Evolutionary conservation across 352 stramenopile genomes (phyloP).

Genomic region (Phytophthora sojae): DNA sequence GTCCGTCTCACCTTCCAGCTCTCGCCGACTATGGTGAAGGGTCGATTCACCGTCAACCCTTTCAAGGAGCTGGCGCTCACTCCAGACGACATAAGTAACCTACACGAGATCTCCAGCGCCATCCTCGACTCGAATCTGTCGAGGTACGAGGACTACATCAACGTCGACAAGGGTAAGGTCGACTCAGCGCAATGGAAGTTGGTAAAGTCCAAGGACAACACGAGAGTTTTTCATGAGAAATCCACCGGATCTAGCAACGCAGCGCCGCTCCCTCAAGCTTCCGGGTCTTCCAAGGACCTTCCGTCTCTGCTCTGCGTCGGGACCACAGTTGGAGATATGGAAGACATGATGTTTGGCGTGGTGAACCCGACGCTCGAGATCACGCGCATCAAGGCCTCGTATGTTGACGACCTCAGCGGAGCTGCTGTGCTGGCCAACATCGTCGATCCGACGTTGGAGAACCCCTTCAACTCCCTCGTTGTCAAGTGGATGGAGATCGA

Average conservation of each 20-base stretch:
- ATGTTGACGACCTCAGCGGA: constrained; percentile 34
- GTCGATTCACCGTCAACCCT: constrained; percentile 48
- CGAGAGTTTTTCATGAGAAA: constrained; percentile 35
- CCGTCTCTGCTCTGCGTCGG: constrained; percentile 47
- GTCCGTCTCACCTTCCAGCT: background rate
- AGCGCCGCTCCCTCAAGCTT: constrained; percentile 24
- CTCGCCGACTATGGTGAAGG: constrained; percentile 34
- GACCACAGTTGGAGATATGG: constrained; percentile 39
- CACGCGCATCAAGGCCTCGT: constrained; percentile 47
- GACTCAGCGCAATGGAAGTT: constrained; percentile 42
- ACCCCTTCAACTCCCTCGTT: constrained; percentile 37
- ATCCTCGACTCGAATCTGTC: constrained; percentile 42
- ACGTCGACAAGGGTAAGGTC: constrained; percentile 24
- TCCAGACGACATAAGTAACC: constrained; percentile 28
- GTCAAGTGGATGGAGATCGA: constrained; percentile 51
- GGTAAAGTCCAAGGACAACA: constrained; percentile 38
- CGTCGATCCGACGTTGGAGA: constrained; percentile 25
- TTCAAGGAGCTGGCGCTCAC: constrained; percentile 39
- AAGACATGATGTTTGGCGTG: constrained; percentile 51
- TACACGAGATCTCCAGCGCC: constrained; percentile 35
- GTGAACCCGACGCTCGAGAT: constrained; percentile 37
- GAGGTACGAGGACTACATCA: constrained; percentile 42
- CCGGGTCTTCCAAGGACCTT: constrained; percentile 21
- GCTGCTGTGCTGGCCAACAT: constrained; percentile 39
- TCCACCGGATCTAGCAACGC: background rate